Evolutionary conservation across 2,329 filamentous ascomycete genomes (phyloP).

Genomic region (Stemphylium lycopersici): DNA sequence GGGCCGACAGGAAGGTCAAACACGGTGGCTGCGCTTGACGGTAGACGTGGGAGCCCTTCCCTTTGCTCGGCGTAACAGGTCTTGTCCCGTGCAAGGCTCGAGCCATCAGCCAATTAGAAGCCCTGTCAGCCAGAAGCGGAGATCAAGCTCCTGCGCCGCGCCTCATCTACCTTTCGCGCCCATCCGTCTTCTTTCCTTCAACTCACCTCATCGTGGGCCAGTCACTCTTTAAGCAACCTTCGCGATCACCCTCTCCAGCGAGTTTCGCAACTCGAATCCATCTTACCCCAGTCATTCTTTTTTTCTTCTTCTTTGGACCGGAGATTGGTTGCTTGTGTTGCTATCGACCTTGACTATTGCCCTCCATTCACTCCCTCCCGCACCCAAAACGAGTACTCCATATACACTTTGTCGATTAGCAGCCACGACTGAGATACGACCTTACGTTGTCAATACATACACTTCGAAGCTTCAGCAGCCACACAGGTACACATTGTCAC

Average conservation of each 20-base stretch:
- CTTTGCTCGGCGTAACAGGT: constrained; percentile 19
- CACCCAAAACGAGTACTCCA: constrained; percentile 13
- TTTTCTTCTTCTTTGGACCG: constrained; percentile 35
- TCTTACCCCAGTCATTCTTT: constrained; percentile 52
- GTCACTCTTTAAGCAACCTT: constrained; percentile 40
- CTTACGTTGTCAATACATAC: constrained; percentile 45
- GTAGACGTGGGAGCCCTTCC: constrained; percentile 15
- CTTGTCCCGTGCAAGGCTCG: constrained; percentile 31
- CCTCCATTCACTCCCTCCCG: constrained; percentile 23
- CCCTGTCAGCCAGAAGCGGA: constrained; percentile 32
- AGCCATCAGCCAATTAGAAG: constrained; percentile 24
- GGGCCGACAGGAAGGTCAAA: constrained; percentile 27
- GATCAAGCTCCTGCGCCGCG: constrained; percentile 29
- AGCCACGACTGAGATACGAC: constrained; percentile 42
- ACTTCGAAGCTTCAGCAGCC: constrained; percentile 5
- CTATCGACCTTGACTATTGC: constrained; percentile 17
- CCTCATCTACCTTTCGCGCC: constrained; percentile 45
- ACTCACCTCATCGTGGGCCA: constrained; percentile 40
- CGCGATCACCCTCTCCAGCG: constrained; percentile 18
- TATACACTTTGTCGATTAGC: constrained; percentile 16
- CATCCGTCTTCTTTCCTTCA: constrained; percentile 36
- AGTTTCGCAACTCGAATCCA: constrained; percentile 28
- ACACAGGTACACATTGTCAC: constrained; percentile 6
- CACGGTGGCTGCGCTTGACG: constrained; percentile 30
- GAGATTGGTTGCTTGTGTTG: constrained; percentile 25